Base-by-base conservation (phyloP, 179 eudicot genomes). In the Silene coronaria region DNA sequence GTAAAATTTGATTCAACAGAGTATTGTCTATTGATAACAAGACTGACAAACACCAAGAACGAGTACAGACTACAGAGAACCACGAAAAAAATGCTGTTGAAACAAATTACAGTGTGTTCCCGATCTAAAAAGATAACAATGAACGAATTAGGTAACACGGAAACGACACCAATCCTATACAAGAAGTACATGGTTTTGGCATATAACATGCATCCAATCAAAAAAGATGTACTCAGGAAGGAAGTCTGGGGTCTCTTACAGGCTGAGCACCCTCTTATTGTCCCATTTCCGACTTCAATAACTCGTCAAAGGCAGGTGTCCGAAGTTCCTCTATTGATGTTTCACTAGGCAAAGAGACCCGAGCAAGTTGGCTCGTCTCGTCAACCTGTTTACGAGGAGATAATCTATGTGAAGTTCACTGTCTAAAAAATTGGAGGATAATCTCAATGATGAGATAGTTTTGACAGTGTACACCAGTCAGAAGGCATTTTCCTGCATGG, bases 291-390 rank as follows among this genome's bases (percentile, higher is more conserved):
- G 36, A 77, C 82, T 82, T 96, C 79, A 96, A 57, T 79, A 93
- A 82, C 77, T 96, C 97, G 8, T 91, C 97, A 26, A 93, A 96
- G 46, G 94, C 75, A 13, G 99, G 99, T 13, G 97, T 93, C 76
- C 86, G 85, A 16, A 96, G 97, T 79, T 93, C 98, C 84, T 96
- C 99, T 30, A 96, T 93, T 28, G 99, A 93, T 60, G 80, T 81
- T 62, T 84, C 85, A 65, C 91, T 93, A 2, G 98, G 97, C 38
- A 91, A 81, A 85, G 89, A 88, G 76, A 89, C 84, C 93, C n/a
- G 97, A 93, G 77, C 98, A 93, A 53, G 96, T 89, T 71, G 99
- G 94, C 83, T 96, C 88, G 87, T 96, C 83, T 96, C 88, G 87
- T 96, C 99, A 84, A 93, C 97, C 99, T 96, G 84, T 34, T 45